phyloP scores from a whole-genome alignment of 495 filamentous ascomycete species.

The Paragyromitra xinjiangensis region DNA sequence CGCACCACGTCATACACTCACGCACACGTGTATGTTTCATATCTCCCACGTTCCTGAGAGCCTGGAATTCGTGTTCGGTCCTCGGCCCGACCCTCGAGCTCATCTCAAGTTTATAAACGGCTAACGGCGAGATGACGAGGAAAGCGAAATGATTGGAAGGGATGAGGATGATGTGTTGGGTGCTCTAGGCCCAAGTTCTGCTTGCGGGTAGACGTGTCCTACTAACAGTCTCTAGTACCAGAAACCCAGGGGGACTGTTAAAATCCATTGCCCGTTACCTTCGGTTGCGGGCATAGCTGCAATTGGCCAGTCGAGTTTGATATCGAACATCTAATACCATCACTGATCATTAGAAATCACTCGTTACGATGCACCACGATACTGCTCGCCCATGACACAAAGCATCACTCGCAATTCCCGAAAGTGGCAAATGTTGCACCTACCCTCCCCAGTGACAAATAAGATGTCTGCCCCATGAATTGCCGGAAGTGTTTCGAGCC shows the following conservation, averaged over 20 bases:
- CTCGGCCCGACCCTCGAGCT: neutral
- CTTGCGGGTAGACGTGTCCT: no score
- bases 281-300: no score
- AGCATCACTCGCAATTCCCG: neutral
- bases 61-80: neutral
- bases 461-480: neutral
- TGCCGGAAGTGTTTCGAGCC: neutral
- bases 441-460: neutral
- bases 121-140: neutral
- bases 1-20: neutral
- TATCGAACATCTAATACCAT: neutral
- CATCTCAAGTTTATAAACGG: neutral
- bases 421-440: neutral
- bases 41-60: neutral
- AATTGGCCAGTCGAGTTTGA: no score
- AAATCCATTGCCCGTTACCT: no score
- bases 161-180: neutral
- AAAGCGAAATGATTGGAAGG: neutral
- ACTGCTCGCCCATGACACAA: neutral
- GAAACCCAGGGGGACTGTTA: no score
- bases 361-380: neutral
- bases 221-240: no score
- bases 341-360: slow-evolving; percentile 15
- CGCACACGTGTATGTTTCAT: neutral
- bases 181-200: neutral